These are phyloP conservation scores for Adansonia digitata DNA, from an alignment of 345 rosid species.

Conservation along the genomic window DNA sequence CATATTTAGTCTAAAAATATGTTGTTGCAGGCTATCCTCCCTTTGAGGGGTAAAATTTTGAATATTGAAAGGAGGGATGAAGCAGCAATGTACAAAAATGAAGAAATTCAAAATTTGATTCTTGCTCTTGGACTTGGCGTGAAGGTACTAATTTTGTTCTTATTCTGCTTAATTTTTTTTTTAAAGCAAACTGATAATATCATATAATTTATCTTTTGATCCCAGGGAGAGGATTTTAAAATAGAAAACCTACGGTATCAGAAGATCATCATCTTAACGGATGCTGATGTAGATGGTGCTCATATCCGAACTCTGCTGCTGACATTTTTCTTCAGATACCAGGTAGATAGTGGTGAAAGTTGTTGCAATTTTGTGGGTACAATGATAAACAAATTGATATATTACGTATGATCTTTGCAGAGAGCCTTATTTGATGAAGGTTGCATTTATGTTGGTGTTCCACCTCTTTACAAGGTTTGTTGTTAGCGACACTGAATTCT, in stretches of 20 bases:
- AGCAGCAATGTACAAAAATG: slow-evolving; percentile 96
- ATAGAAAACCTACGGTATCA: slow-evolving; percentile 85
- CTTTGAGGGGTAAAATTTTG: slow-evolving; percentile 91
- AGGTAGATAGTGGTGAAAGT: slow-evolving; percentile 41
- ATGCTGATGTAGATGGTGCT: slow-evolving; percentile 99
- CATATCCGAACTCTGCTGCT: slow-evolving; percentile 88
- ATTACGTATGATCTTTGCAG: slow-evolving; percentile 36
- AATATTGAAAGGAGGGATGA: slow-evolving; percentile 94
- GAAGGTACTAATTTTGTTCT: slow-evolving; percentile 45
- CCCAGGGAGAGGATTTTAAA: slow-evolving; percentile 89
- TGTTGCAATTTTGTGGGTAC: not conserved
- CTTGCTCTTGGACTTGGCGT: slow-evolving; percentile 97
- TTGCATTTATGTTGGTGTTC: slow-evolving; percentile 95
- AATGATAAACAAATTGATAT: slow-evolving; percentile 8
- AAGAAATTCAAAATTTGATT: slow-evolving; percentile 95
- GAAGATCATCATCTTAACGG: slow-evolving; percentile 92
- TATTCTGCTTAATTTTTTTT: not conserved
- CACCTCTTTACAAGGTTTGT: slow-evolving; percentile 89
- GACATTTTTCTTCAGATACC: slow-evolving; percentile 97
- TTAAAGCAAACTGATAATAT: slow-evolving; percentile 8
- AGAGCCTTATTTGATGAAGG: slow-evolving; percentile 86
- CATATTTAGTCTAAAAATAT: not conserved
- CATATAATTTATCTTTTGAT: slow-evolving; percentile 1
- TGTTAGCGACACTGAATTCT: slow-evolving; percentile 9
- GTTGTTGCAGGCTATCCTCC: slow-evolving; percentile 83